Percentiles rank a stretch among this genome's conserved stretches.
phyloP scores from a whole-genome alignment of 2,329 filamentous ascomycete species.

The Aspergillus fumigatiaffinis region DNA sequence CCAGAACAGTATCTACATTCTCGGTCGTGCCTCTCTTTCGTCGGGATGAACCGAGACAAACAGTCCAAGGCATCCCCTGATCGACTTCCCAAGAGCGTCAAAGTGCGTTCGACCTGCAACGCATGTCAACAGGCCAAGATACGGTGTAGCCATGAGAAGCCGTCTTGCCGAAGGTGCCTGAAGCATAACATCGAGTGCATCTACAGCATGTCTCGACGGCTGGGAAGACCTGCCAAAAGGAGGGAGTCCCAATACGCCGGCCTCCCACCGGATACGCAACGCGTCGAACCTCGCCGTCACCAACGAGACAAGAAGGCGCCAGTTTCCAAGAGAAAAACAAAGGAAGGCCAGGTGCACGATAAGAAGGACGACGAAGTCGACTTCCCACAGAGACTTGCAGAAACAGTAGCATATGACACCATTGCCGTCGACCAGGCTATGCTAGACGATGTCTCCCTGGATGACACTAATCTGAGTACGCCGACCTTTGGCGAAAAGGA shows the following conservation, averaged over 20 bases:
- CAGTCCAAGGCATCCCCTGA: constrained; percentile 4
- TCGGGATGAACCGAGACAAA: constrained; percentile 7
- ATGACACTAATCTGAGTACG: constrained; percentile 7
- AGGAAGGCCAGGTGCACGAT: constrained; percentile 3
- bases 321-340: constrained; percentile 9
- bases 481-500: constrained; percentile 9
- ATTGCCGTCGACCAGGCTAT: constrained; percentile 3
- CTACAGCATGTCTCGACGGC: constrained; percentile 33
- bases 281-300: background rate
- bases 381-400: background rate
- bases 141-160: constrained; percentile 35
- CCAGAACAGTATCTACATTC: background rate
- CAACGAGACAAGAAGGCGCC: constrained; percentile 8
- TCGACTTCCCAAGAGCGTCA: constrained; percentile 29
- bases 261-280: background rate
- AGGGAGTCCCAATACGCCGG: constrained; percentile 11
- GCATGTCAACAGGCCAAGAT: constrained; percentile 39
- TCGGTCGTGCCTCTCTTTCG: background rate
- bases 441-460: constrained; percentile 6
- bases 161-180: constrained; percentile 31
- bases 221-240: constrained; percentile 34
- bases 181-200: constrained; percentile 33
- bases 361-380: background rate
- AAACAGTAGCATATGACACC: constrained; percentile 3
- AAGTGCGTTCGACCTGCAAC: constrained; percentile 36